These are phyloP conservation scores for Penicillium coffeae DNA, from an alignment of 495 filamentous ascomycete genomes.

Conservation along the genomic window DNA sequence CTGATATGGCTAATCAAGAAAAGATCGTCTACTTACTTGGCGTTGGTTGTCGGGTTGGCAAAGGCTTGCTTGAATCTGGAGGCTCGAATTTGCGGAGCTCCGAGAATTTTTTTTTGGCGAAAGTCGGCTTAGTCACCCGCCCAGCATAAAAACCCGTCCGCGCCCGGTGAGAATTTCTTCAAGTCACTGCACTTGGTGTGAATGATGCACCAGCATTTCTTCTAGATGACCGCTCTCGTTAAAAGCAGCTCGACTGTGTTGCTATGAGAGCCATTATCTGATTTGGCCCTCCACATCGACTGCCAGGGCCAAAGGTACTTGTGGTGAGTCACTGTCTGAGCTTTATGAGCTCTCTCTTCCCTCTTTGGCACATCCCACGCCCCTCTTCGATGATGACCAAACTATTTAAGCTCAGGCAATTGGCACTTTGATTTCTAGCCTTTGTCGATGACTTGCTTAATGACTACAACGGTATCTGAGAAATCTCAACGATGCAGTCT, in stretches of 20 bases:
- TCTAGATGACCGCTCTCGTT: constrained; percentile 1
- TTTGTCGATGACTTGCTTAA: constrained; percentile 66
- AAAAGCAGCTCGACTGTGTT: constrained; percentile 1
- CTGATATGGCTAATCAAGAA: neutral
- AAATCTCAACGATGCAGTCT: too few species aligned
- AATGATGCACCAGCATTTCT: constrained; percentile 12
- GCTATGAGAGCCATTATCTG: neutral
- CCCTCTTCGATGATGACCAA: constrained; percentile 44
- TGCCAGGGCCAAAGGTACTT: constrained; percentile 1
- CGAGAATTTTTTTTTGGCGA: constrained; percentile 36
- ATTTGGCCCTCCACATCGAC: neutral
- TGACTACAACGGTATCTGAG: constrained; percentile 99
- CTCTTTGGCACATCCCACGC: neutral
- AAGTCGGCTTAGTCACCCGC: constrained; percentile 32
- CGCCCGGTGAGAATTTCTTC: neutral
- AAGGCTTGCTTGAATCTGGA: constrained; percentile 9
- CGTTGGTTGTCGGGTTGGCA: constrained; percentile 6
- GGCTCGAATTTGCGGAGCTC: constrained; percentile 8
- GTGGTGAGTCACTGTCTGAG: constrained; percentile 16
- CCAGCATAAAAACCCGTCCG: constrained; percentile 24
- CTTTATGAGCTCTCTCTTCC: constrained; percentile 10
- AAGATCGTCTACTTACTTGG: constrained; percentile 29
- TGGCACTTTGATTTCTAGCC: constrained; percentile 70
- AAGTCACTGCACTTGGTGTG: neutral
- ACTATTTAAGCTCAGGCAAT: constrained; percentile 42